Evolutionary conservation across 2,329 filamentous ascomycete genomes (phyloP), one percentile per base, ranked within the genome.

Genomic region (Penicillium sp.): DNA sequence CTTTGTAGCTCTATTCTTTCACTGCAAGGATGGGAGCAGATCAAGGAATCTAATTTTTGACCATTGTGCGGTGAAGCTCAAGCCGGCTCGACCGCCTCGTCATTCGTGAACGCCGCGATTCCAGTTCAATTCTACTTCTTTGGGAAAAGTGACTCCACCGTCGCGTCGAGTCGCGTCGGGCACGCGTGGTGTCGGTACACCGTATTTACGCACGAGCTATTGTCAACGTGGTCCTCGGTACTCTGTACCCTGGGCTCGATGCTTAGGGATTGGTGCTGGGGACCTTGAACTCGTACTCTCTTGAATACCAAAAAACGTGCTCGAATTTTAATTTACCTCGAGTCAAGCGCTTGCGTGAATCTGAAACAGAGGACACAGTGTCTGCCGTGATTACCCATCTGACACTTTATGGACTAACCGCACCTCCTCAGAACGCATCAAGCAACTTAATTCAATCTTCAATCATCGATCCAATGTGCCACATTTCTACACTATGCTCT

Each of bases 41-140:
- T 10, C 16, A 39, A 21, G 18, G 36, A 21, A 39, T 4, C 18
- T 4, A 39, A 39, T 39, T 39, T 39, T 39, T 23, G 9, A 16
- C 49, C 47, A 56, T 56, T 56, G 53, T 56, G 53, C 53, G 53
- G 53, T 56, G 51, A 12, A 23, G 21, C 38, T 24, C 26, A 26
- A 26, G 36, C 41, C 29, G 23, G 38, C 21, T 21, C 16, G 38
- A 12, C 16, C 21, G 38, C 21, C 21, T 24, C 21, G 41, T 42
- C 23, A 42, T 42, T 42, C 41, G 41, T 13, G 39, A 26, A 26
- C 13, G 39, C 18, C 23, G 38, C 45, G 33, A 16, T 16, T 39
- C 15, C 7, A 39, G 21, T 21, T 8, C 49, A 47, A 52, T 52
- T 43, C 47, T 47, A 47, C 49, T 21, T 23, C 34, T 47, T 52